Percentiles rank a stretch among this genome's conserved stretches.
These are phyloP conservation scores for Echites panduratus DNA, from an alignment of 257 asterid genomes.

Conservation along the genomic window DNA sequence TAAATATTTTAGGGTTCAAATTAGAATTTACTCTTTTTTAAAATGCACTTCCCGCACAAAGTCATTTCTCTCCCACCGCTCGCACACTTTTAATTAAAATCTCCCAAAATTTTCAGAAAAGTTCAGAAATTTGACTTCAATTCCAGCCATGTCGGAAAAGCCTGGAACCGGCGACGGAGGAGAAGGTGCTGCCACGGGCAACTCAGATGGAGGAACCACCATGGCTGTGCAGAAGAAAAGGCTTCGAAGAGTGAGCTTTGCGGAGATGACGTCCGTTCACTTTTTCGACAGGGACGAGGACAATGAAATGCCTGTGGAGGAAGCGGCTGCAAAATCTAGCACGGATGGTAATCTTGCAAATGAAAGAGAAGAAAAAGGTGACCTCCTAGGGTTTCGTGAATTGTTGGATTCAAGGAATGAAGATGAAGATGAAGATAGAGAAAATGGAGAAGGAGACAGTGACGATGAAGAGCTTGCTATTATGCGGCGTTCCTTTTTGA, in stretches of 20 bases:
- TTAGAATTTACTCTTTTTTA: not conserved
- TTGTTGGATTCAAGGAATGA: slow-evolving; percentile 28
- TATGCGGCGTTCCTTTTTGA: slow-evolving; percentile 46
- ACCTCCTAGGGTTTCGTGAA: slow-evolving; percentile 28
- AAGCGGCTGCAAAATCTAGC: slow-evolving; percentile 19
- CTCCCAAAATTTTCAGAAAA: not conserved
- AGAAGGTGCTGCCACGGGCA: slow-evolving; percentile 36
- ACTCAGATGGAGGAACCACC: slow-evolving; percentile 54
- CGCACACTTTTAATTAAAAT: slow-evolving; percentile 5
- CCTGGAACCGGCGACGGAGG: slow-evolving; percentile 26
- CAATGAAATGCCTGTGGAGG: slow-evolving; percentile 41
- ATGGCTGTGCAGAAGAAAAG: slow-evolving; percentile 59
- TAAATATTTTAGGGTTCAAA: not conserved
- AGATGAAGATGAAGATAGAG: slow-evolving; percentile 35
- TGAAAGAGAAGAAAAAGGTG: slow-evolving; percentile 16
- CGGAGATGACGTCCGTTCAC: slow-evolving; percentile 82
- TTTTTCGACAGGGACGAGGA: slow-evolving; percentile 94
- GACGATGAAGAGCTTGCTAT: slow-evolving; percentile 53
- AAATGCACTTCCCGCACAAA: slow-evolving; percentile 25
- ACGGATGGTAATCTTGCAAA: slow-evolving; percentile 14
- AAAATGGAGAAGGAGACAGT: slow-evolving; percentile 26
- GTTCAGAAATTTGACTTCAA: not conserved
- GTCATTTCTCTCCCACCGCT: not conserved
- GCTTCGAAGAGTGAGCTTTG: slow-evolving; percentile 93
- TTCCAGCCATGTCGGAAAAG: slow-evolving; percentile 41